phyloP scores from a whole-genome alignment of 1,284 basidiomycete genomes.

The Mycena sp. region DNA sequence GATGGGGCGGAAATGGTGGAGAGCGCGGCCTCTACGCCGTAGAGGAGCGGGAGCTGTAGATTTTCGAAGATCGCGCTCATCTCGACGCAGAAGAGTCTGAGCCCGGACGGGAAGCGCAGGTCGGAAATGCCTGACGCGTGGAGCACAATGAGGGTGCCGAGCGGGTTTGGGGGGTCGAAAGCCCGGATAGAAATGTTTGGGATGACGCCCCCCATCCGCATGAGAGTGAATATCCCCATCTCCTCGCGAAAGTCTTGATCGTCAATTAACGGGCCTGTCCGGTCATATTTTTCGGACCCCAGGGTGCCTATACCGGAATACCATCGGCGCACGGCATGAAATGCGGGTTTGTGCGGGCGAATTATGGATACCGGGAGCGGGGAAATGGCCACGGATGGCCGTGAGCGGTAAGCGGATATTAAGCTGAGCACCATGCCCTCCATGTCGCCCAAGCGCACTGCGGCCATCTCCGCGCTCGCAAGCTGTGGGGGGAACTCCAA shows the following conservation, averaged over 20 bases:
- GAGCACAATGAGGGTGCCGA: constrained; percentile 10
- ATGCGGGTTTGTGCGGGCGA: constrained; percentile 2
- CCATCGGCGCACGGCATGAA: background rate
- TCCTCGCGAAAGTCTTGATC: background rate
- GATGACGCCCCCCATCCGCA: background rate
- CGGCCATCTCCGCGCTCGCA: background rate
- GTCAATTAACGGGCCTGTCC: background rate
- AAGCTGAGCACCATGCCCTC: background rate
- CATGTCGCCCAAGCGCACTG: background rate
- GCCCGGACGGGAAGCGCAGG: background rate
- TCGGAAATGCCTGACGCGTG: background rate
- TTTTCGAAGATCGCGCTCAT: background rate
- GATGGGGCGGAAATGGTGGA: background rate
- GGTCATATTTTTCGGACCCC: background rate
- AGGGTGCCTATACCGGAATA: background rate
- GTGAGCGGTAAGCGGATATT: background rate
- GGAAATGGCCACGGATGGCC: constrained; percentile 4
- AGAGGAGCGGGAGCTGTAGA: background rate
- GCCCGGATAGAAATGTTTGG: constrained; percentile 7
- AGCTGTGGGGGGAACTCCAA: constrained; percentile 2
- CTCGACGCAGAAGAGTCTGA: background rate
- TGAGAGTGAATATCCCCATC: background rate
- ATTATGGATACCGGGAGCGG: constrained; percentile 2
- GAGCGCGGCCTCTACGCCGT: background rate
- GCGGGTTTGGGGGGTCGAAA: constrained; percentile 1